Evolutionary conservation across 2,329 filamentous ascomycete species (phyloP).

Genomic region (Trichothecium roseum): DNA sequence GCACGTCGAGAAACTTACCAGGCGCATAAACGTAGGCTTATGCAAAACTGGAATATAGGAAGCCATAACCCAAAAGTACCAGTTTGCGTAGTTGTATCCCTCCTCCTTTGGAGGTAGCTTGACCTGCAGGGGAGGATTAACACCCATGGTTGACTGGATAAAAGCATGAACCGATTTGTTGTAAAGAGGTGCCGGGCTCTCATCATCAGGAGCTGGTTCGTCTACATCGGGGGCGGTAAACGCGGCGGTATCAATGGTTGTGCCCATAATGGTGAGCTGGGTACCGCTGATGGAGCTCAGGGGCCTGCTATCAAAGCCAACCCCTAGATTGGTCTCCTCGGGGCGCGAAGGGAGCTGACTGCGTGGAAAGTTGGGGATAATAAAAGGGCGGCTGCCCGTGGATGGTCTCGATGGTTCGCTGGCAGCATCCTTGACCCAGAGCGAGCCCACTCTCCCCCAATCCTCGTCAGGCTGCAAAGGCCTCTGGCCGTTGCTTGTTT

Average conservation of each 20-base stretch:
- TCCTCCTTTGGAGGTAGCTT: conserved; percentile 54
- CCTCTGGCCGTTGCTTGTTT: no score
- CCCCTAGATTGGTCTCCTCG: conserved; percentile 57
- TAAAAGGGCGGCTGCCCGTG: conserved; percentile 1
- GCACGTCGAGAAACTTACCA: conserved; percentile 39
- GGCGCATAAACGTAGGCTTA: conserved; percentile 57
- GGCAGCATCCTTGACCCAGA: conserved; percentile 22
- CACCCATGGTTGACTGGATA: conserved; percentile 51
- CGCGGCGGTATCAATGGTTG: conserved; percentile 67
- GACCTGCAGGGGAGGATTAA: conserved; percentile 45
- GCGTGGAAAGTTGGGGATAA: conserved; percentile 18
- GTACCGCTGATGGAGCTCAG: conserved; percentile 68
- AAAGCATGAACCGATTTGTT: conserved; percentile 67
- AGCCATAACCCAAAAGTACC: conserved; percentile 65
- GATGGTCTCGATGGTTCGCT: no score
- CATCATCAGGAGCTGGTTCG: conserved; percentile 33
- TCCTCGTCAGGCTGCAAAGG: conserved; percentile 12
- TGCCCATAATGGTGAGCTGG: conserved; percentile 66
- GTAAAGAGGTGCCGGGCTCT: conserved; percentile 37
- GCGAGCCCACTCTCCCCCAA: conserved; percentile 20
- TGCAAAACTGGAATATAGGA: conserved; percentile 69
- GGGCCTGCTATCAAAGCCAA: conserved; percentile 50
- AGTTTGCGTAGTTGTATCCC: conserved; percentile 59
- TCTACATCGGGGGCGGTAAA: conserved; percentile 59
- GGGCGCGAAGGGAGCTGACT: conserved; percentile 28